These are phyloP conservation scores for Metschnikowia noctiluminum DNA, from an alignment of 805 yeast genomes.

Conservation along the genomic window DNA sequence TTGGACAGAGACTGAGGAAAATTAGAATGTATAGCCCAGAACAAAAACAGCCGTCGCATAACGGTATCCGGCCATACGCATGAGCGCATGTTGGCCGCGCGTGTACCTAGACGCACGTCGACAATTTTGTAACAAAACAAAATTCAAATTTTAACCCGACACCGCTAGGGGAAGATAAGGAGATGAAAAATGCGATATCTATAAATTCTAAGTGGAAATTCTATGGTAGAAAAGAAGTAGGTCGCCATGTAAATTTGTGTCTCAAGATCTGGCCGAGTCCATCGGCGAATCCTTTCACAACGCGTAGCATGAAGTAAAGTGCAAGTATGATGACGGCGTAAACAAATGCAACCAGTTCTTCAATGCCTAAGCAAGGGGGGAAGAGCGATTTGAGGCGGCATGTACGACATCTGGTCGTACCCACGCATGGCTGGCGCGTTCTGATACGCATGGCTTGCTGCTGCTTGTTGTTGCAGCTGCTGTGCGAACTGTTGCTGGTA, in stretches of 20 bases:
- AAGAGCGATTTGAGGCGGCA: conserved; percentile 9
- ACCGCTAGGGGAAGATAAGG: background rate
- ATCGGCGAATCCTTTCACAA: background rate
- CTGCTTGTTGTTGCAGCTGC: background rate
- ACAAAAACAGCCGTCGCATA: background rate
- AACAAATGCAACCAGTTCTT: background rate
- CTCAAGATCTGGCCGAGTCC: background rate
- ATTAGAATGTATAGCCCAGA: background rate
- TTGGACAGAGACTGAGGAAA: no score
- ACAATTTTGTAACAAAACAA: no score
- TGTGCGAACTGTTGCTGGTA: background rate
- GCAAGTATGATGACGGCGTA: background rate
- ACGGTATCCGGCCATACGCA: background rate
- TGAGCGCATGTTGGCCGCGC: background rate
- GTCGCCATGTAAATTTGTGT: background rate
- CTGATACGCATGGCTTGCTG: background rate
- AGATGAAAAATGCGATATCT: background rate
- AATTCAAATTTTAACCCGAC: no score
- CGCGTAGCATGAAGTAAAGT: background rate
- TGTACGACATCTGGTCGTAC: conserved; percentile 2
- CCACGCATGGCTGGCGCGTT: background rate
- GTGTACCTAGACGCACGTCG: background rate
- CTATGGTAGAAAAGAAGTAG: background rate
- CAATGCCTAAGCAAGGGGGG: conserved; percentile 14
- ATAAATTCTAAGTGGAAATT: background rate